Base-by-base conservation (phyloP, 768 basidiomycete species). In the Leucocoprinus birnbaumii region DNA sequence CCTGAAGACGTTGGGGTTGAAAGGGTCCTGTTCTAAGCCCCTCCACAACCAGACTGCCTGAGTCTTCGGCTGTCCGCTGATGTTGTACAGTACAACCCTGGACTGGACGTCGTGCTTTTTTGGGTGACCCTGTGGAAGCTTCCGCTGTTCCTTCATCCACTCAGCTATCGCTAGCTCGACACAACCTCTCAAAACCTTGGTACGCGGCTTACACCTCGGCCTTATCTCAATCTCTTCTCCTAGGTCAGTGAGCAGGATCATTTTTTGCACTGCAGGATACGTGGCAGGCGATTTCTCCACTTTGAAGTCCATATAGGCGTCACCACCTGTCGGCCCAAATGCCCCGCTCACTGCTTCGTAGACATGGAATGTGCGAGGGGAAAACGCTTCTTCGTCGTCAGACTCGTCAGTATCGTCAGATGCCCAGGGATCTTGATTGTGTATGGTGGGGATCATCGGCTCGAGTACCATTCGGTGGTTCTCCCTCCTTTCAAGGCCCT, bases 1-100 rank as follows among this genome's bases (percentile, higher is more conserved):
- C 8, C 13, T 43, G 26, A 31, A 55, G 14, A 47, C 44, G 10
- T 55, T 21, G 4, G 21, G n/a, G 3, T 7, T 22, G 3, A 47
- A 18, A 6, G 41, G 25, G 7, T 48, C 19, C 22, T 49, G 54
- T 24, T 43, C 47, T n/a, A 55, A 19, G 6, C 54, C 54, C 19
- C n/a, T 48, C 54, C 54, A 55, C 2, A 55, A 14, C 54, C 47
- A 55, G n/a, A 55, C 54, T n/a, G 21, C 22, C 38, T 21, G 6
- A 34, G 27, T 14, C 19, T 25, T 43, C 47, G n/a, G n/a, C n/a
- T n/a, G n/a, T n/a, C 47, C 47, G 18, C 43, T 27, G 10, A 34
- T 27, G 6, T 19, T 24, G 13, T 31, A 55, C 6, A 14, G 10
- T 3, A 22, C n/a, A 22, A 16, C 14, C 3, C 13, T 19, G 1